phyloP scores from a whole-genome alignment of 306 rosid species.

The Abrus precatorius region DNA sequence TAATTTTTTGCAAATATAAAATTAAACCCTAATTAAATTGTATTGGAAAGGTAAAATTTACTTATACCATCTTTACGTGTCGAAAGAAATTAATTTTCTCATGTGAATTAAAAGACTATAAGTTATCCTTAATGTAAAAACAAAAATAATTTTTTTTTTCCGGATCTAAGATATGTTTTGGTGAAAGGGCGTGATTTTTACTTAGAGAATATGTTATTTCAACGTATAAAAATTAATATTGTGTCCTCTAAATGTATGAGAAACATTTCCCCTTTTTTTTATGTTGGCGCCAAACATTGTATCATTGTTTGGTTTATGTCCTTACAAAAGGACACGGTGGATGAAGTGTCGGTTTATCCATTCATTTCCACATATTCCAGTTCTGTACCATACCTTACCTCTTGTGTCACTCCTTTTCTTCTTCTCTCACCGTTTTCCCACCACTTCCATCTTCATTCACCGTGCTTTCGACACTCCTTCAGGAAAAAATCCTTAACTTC shows the following conservation, averaged over 20 bases:
- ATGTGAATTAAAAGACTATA: too few relatives aligned
- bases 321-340: constrained; percentile 25
- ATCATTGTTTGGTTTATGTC: not conserved
- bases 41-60: not conserved
- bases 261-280: too few relatives aligned
- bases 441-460: not conserved
- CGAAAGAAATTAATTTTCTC: not conserved
- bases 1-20: too few relatives aligned
- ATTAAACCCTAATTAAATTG: too few relatives aligned
- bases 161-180: too few relatives aligned
- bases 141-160: too few relatives aligned
- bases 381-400: not conserved
- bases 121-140: too few relatives aligned
- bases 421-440: not conserved
- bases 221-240: too few relatives aligned
- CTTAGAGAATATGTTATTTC: too few relatives aligned
- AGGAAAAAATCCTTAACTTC: constrained; percentile 12
- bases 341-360: constrained; percentile 24
- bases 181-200: too few relatives aligned
- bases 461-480: not conserved
- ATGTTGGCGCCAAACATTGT: constrained; percentile 20
- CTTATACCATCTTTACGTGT: not conserved
- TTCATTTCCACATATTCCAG: not conserved
- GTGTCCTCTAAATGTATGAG: too few relatives aligned
- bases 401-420: not conserved